Evolutionary conservation across 169 alveolate species (phyloP).

Genomic region (Eimeria necatrix): DNA sequence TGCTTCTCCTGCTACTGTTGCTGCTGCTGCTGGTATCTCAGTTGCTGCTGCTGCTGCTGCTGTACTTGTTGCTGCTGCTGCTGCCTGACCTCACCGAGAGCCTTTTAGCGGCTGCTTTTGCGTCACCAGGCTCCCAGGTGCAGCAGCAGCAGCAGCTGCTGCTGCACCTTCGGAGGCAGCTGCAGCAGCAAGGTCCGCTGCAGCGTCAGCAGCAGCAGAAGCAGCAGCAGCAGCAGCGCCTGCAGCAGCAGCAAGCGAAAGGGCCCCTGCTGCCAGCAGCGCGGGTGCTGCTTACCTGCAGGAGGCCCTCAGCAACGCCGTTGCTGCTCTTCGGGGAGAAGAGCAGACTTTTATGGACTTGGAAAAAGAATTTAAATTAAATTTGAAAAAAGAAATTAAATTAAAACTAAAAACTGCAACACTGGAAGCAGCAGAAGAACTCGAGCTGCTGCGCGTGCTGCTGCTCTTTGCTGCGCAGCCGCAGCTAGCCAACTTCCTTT

Average conservation of each 20-base stretch:
- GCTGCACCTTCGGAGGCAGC: too few species aligned
- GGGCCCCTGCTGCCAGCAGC: too few species aligned
- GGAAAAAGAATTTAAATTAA: too few species aligned
- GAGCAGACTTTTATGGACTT: too few species aligned
- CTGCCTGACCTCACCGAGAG: too few species aligned
- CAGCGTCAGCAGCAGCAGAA: too few species aligned
- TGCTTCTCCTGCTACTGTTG: constrained; percentile 11
- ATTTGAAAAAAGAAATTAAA: neutral
- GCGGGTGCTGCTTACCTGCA: neutral
- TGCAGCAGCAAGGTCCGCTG: too few species aligned
- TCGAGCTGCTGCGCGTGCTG: neutral
- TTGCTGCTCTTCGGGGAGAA: too few species aligned
- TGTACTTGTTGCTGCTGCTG: neutral
- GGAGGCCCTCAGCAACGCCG: neutral
- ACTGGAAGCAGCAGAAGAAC: neutral
- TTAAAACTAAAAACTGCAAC: neutral
- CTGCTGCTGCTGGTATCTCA: neutral
- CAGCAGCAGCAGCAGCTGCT: neutral
- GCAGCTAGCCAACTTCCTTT: neutral
- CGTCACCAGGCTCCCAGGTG: too few species aligned
- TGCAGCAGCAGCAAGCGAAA: too few species aligned
- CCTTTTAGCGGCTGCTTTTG: neutral
- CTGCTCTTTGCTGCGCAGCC: neutral
- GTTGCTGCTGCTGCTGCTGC: neutral
- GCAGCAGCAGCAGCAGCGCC: too few species aligned